Base-by-base conservation (phyloP, 2,329 filamentous ascomycete genomes). In the Lasiodiplodia gonubiensis region DNA sequence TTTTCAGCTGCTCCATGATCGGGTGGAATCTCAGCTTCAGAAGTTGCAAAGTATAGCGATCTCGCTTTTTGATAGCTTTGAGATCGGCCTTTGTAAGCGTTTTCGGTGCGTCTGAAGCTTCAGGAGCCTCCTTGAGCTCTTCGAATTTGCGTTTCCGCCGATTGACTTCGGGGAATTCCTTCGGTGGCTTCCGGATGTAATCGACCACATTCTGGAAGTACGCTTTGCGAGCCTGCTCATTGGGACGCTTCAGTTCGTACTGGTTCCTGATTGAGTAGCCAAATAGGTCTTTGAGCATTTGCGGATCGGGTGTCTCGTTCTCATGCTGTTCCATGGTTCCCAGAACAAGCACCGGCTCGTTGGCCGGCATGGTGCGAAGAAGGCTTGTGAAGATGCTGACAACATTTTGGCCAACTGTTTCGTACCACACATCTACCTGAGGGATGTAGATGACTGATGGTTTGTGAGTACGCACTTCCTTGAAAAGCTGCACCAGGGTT, bases 1-100 rank as follows among this genome's bases (percentile, higher is more conserved):
- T 85, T 78, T 97, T 95, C 76, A 99, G 92, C 79, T 97, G 93
- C 72, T 99, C 94, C 93, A 99, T 97, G 72, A 98, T 92, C 2
- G 92, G 93, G 78, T 97, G 94, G 66, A 99, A 88, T 64, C 90
- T 85, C 48, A 97, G 89, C 82, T 98, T 99, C 71, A 99, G 83
- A 68, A 90, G 83, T 76, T 98, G 97, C 65, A 98, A 85, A 12
- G 90, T 88, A 70, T 94, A 89, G 59, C 92, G 89, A 75, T 99
- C 96, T 70, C 88, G 88, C 79, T 93, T 91, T 79, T 91, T 91
- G 76, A 94, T 89, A 2, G 86, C 88, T 76, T 93, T 93, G 68
- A 92, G 85, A 74, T 97, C 92, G 66, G 91, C 91, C 76, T 93
- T 94, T 33, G 89, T 91, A 3, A 79, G 78, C 60, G 87, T 82